Evolutionary conservation across 371 early-diverging fungal genomes (phyloP).

Genomic region (Rhizomucor miehei): DNA sequence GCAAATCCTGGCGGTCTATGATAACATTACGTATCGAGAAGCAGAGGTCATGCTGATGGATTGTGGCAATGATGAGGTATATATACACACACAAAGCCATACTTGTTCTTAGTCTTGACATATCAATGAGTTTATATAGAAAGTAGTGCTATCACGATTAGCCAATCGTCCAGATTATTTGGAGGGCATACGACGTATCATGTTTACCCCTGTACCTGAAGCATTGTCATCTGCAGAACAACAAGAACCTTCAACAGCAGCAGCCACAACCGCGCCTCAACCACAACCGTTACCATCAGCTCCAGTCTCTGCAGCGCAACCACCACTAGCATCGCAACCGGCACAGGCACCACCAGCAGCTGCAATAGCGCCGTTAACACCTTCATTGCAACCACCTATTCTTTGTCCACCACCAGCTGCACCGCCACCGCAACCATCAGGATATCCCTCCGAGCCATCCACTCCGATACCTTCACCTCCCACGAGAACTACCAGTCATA

Average conservation of each 20-base stretch:
- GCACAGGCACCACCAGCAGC: too few species aligned
- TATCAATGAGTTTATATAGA: slow-evolving; percentile 20
- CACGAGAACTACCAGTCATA: slow-evolving; percentile 51
- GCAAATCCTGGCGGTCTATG: slow-evolving; percentile 70
- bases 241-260: neutral
- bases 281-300: too few species aligned
- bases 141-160: slow-evolving; percentile 69
- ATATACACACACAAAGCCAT: neutral
- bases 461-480: neutral
- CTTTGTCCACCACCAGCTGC: too few species aligned
- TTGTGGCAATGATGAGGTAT: slow-evolving; percentile 71
- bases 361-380: too few species aligned
- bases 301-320: too few species aligned
- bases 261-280: neutral
- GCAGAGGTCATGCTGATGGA: slow-evolving; percentile 75
- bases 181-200: slow-evolving; percentile 58
- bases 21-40: slow-evolving; percentile 71
- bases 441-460: neutral
- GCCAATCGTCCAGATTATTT: slow-evolving; percentile 70
- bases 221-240: neutral
- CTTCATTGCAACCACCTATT: too few species aligned
- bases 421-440: too few species aligned
- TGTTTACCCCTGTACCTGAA: slow-evolving; percentile 17
- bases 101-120: neutral
- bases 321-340: too few species aligned